Evolutionary conservation across 73 alveolate genomes (phyloP), one percentile per base, ranked within the genome.

Genomic region (Breviolum minutum): DNA sequence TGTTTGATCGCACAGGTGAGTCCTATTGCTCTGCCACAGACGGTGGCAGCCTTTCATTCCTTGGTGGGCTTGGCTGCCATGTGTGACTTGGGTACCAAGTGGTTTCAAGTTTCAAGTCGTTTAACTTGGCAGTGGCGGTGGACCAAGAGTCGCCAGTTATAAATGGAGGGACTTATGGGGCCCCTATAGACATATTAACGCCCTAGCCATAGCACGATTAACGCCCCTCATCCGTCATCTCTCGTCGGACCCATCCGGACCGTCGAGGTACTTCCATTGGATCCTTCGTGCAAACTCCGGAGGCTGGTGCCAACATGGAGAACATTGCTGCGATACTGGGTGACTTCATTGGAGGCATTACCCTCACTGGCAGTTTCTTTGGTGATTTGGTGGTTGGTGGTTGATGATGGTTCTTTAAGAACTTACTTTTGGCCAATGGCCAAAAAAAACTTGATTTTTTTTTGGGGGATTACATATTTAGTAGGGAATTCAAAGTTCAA

Each of bases 21-120:
- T 24, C 90, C 99, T 70, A 99, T 99, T 40, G 99, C 99, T 26
- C 62, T 99, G 95, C 99, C 99, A 27, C 99, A 99, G 88, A 95
- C 99, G 19, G 99, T 99, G 76, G 99, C 99, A 2, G 99, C 97
- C 68, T 99, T 99, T 99, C 99, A 99, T 81, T 86, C 99, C 12
- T 77, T 99, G 85, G 99, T 99, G 61, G 99, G 99, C 14, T 79
- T 99, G 63, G 99, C 99, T 26, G 99, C 99, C 95, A 99, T 99
- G 96, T 27, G 96, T n/a, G 64, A 24, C 92, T 0, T 61, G 92
- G 76, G 1, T 66, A 17, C n/a, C n/a, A n/a, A n/a, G n/a, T n/a
- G n/a, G n/a, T n/a, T n/a, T n/a, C n/a, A n/a, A n/a, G n/a, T n/a
- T 32, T 7, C 12, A 32, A 30, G 81, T 20, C 26, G 19, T 30